phyloP scores from a whole-genome alignment of 768 basidiomycete genomes.

The Agaricus subrufescens region DNA sequence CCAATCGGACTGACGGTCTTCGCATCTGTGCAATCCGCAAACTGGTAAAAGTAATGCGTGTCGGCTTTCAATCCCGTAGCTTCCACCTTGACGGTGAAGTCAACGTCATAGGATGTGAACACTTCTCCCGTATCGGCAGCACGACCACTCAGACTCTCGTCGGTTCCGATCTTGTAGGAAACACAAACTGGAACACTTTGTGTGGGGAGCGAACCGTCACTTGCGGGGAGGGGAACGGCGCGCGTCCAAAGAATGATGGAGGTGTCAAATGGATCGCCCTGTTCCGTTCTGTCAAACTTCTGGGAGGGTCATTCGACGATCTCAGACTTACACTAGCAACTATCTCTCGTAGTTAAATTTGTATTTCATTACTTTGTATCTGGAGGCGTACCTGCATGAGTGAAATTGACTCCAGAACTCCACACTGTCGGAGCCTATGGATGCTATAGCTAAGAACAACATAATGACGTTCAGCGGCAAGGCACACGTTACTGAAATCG shows the following conservation, averaged over 20 bases:
- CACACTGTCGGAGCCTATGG: slow-evolving; percentile 31
- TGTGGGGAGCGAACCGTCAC: slow-evolving; percentile 30
- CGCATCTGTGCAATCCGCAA: slow-evolving; percentile 48
- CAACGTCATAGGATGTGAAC: slow-evolving; percentile 54
- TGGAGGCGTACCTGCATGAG: slow-evolving; percentile 33
- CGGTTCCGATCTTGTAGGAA: slow-evolving; percentile 38
- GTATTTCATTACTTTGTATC: too few relatives aligned
- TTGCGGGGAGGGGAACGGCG: slow-evolving; percentile 32
- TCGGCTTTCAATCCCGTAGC: slow-evolving; percentile 45
- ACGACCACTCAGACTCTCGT: slow-evolving; percentile 26
- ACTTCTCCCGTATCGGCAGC: slow-evolving; percentile 41
- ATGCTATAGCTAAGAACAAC: neutral
- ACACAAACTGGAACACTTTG: slow-evolving; percentile 49
- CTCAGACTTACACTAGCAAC: slow-evolving; percentile 41
- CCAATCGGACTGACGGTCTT: slow-evolving; percentile 41
- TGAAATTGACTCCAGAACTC: slow-evolving; percentile 48
- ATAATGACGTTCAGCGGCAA: neutral
- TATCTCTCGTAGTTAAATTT: slow-evolving; percentile 10
- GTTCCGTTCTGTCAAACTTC: neutral
- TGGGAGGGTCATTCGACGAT: neutral
- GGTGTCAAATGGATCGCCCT: slow-evolving; percentile 52
- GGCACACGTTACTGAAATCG: slow-evolving; percentile 42
- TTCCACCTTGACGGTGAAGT: slow-evolving; percentile 59
- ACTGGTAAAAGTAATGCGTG: slow-evolving; percentile 51
- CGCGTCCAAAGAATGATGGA: slow-evolving; percentile 58